Conservation (phyloP, 2,329 filamentous ascomycete species). For the Paraphoma sp. region DNA sequence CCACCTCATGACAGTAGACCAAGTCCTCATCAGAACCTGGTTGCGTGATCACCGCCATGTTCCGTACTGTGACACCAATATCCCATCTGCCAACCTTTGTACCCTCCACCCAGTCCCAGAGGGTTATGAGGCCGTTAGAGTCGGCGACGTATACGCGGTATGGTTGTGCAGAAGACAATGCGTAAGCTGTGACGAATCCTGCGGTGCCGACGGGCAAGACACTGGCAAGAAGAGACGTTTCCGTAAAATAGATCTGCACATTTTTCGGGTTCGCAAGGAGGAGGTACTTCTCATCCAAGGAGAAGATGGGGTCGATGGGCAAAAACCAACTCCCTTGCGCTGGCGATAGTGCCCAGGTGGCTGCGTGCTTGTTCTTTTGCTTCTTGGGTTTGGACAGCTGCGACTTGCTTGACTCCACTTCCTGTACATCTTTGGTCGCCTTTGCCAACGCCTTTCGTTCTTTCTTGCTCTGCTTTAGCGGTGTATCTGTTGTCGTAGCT, state of each 20-base stretch:
- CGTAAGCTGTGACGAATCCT: constrained; percentile 57
- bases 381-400: constrained; percentile 22
- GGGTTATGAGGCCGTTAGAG: constrained; percentile 57
- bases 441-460: constrained; percentile 11
- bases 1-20: constrained; percentile 49
- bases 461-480: constrained; percentile 6
- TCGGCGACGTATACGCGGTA: constrained; percentile 62
- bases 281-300: constrained; percentile 66
- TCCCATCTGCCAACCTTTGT: constrained; percentile 53
- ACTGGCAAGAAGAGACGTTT: constrained; percentile 80
- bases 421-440: constrained; percentile 1
- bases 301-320: constrained; percentile 63
- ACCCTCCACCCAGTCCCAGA: constrained; percentile 66
- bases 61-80: constrained; percentile 44
- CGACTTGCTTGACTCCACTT: background rate
- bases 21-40: constrained; percentile 40
- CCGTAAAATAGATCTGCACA: constrained; percentile 80
- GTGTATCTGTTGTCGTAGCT: background rate
- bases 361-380: constrained; percentile 23
- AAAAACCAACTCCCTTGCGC: constrained; percentile 63
- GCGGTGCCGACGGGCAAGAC: constrained; percentile 63
- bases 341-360: constrained; percentile 50
- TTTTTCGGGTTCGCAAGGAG: constrained; percentile 77
- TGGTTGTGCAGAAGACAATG: constrained; percentile 58
- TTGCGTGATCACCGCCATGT: constrained; percentile 38